Percentiles rank a stretch among this genome's conserved stretches.
Evolutionary conservation across 148 eudicot genomes (phyloP).

Genomic region (Cornus suecica): DNA sequence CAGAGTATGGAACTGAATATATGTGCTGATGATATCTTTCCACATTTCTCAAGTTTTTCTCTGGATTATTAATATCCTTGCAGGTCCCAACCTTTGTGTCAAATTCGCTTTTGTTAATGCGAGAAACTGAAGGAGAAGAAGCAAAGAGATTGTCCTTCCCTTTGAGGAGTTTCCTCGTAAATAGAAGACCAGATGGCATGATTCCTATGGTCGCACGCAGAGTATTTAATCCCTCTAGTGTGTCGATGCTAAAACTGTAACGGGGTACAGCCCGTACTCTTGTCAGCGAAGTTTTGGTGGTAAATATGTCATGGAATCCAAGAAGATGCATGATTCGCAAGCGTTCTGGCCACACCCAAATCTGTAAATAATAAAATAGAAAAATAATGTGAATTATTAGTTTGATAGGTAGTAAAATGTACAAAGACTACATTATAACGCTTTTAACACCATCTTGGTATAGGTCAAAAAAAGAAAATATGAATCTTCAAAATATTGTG

Average conservation of each 20-base stretch:
- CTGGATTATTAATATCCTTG: conserved; percentile 4
- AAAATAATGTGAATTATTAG: not conserved
- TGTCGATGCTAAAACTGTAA: conserved; percentile 67
- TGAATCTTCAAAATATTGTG: not conserved
- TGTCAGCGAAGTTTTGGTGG: conserved; percentile 58
- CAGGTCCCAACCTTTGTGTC: conserved; percentile 8
- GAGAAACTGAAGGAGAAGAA: conserved; percentile 28
- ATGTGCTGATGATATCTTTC: conserved; percentile 49
- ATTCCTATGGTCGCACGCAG: conserved; percentile 68
- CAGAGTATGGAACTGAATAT: conserved; percentile 73
- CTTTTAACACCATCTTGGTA: not conserved
- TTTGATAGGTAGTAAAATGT: not conserved
- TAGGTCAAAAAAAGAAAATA: not conserved
- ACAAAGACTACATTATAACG: not conserved
- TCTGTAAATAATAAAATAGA: conserved; percentile 33
- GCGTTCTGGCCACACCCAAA: conserved; percentile 93
- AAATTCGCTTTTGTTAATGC: conserved; percentile 3
- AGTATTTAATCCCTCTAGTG: conserved; percentile 61
- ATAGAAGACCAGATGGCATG: conserved; percentile 89
- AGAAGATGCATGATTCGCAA: conserved; percentile 77
- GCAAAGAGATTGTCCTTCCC: conserved; percentile 16
- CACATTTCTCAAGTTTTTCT: conserved; percentile 30
- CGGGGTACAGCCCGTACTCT: conserved; percentile 80
- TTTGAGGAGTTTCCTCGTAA: conserved; percentile 39
- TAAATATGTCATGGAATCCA: conserved; percentile 58